A percentile compares a stretch with the other conserved stretches of the same genome.
These are phyloP conservation scores for Tetrapisispora fleetii DNA, from an alignment of 805 yeast species.

Conservation along the genomic window DNA sequence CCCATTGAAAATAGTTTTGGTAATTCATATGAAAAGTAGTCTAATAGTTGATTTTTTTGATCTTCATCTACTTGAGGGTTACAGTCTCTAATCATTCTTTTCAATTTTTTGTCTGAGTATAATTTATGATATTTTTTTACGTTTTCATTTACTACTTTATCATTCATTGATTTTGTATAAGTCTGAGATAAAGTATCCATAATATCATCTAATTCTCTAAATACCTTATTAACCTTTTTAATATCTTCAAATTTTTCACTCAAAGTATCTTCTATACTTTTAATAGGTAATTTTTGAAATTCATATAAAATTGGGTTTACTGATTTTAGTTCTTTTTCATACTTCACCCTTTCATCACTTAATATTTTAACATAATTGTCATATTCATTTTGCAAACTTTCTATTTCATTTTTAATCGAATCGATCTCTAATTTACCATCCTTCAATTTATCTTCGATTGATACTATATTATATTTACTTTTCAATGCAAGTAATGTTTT, in stretches of 20 bases:
- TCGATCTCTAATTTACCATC: conserved; percentile 2
- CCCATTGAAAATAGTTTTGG: conserved; percentile 18
- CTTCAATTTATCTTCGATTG: conserved; percentile 10
- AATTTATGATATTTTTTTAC: conserved; percentile 43
- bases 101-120: conserved; percentile 16
- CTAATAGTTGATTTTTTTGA: conserved; percentile 17
- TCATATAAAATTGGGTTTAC: conserved; percentile 17
- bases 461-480: conserved; percentile 11
- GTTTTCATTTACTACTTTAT: conserved; percentile 72
- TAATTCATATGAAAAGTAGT: conserved; percentile 20
- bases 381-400: conserved; percentile 4
- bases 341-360: conserved; percentile 11
- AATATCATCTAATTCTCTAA: conserved; percentile 26
- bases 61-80: conserved; percentile 17
- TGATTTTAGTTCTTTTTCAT: conserved; percentile 10
- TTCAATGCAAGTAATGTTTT: conserved; percentile 28
- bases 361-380: conserved; percentile 16
- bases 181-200: conserved; percentile 40
- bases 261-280: conserved; percentile 8
- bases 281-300: conserved; percentile 14
- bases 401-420: conserved; percentile 7
- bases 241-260: conserved; percentile 10
- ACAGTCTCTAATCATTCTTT: conserved; percentile 3
- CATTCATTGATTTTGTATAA: conserved; percentile 82
- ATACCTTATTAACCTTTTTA: conserved; percentile 14